These are phyloP conservation scores for Diaporthe ilicicola DNA, from an alignment of 2,329 filamentous ascomycete genomes.

Conservation along the genomic window DNA sequence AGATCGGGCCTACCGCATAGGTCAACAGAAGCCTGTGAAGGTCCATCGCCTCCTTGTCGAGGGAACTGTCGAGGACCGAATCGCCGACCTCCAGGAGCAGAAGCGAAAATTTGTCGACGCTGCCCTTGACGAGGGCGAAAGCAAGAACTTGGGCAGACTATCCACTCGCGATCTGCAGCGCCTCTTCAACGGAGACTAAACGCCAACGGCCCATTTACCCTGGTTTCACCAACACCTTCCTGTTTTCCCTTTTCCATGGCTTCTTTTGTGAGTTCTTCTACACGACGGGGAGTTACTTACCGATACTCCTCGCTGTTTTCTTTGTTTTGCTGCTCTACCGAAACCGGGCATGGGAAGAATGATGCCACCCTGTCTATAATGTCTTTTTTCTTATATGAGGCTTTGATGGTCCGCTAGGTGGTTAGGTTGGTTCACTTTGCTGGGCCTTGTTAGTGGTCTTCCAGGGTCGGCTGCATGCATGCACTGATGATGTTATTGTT, in stretches of 20 bases:
- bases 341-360: background rate
- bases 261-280: background rate
- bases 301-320: background rate
- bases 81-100: constrained; percentile 78
- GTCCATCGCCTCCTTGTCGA: constrained; percentile 83
- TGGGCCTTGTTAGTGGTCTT: background rate
- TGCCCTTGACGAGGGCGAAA: constrained; percentile 80
- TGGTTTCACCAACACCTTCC: no score
- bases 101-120: constrained; percentile 81
- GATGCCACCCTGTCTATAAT: background rate
- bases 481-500: no score
- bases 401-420: background rate
- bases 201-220: background rate
- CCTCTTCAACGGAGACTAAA: constrained; percentile 59
- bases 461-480: background rate
- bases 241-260: background rate
- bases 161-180: constrained; percentile 73
- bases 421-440: background rate
- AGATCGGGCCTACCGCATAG: constrained; percentile 88
- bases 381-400: background rate
- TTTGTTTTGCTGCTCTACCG: background rate
- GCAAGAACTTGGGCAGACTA: constrained; percentile 72
- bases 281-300: background rate
- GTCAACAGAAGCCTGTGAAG: constrained; percentile 76
- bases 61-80: constrained; percentile 87